Evolutionary conservation across 257 asterid species (phyloP).

Genomic region (Solanum bulbocastanum): DNA sequence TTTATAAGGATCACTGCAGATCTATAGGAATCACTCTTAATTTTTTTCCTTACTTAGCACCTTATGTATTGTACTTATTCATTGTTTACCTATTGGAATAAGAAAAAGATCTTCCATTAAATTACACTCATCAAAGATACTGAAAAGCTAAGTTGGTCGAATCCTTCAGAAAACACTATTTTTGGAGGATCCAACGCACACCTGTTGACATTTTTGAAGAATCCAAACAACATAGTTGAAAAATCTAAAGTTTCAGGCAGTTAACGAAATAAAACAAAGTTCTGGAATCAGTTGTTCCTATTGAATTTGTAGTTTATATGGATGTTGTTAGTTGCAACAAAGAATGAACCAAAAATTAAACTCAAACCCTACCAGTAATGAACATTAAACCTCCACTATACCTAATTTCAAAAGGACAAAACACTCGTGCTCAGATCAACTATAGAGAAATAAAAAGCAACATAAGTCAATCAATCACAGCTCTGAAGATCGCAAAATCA

Average conservation of each 20-base stretch:
- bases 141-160: not conserved
- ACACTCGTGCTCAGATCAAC: not conserved
- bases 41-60: no score
- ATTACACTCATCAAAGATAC: not conserved
- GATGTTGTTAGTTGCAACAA: not conserved
- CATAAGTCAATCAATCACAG: not conserved
- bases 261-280: not conserved
- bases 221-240: no score
- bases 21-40: no score
- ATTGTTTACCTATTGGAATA: no score
- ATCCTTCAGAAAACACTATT: no score
- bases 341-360: not conserved
- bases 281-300: not conserved
- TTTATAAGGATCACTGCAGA: no score
- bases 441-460: not conserved
- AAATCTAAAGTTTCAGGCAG: not conserved
- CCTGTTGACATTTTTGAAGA: no score
- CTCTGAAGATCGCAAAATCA: not conserved
- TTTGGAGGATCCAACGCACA: no score
- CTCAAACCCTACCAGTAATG: not conserved
- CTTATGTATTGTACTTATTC: no score
- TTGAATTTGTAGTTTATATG: not conserved
- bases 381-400: not conserved
- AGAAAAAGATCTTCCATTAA: no score
- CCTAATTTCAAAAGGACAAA: not conserved